These are phyloP conservation scores for Candida bentonensis DNA, from an alignment of 805 yeast genomes.

Conservation along the genomic window DNA sequence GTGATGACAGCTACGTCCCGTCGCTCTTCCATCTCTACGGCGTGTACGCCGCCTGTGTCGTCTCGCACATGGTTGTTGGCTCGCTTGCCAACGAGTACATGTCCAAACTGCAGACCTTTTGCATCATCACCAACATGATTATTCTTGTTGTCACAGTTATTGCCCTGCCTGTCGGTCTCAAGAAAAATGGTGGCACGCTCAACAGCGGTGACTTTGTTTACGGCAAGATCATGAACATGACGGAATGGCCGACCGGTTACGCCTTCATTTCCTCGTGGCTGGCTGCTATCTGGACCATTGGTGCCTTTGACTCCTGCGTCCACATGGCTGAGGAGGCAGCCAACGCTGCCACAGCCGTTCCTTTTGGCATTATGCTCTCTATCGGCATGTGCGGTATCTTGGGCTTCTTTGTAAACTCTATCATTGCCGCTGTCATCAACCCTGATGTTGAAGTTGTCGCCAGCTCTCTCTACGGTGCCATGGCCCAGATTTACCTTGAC, in stretches of 20 bases:
- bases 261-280: constrained; percentile 39
- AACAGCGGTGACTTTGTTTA: constrained; percentile 42
- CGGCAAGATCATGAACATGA: constrained; percentile 34
- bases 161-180: constrained; percentile 46
- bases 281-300: constrained; percentile 66
- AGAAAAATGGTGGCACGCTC: constrained; percentile 19
- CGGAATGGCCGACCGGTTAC: constrained; percentile 50
- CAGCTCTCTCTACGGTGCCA: constrained; percentile 35
- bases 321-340: constrained; percentile 62
- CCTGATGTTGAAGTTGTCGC: constrained; percentile 30
- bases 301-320: constrained; percentile 57
- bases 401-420: constrained; percentile 44
- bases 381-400: constrained; percentile 42
- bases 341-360: constrained; percentile 48
- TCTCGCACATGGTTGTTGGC: constrained; percentile 38
- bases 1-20: constrained; percentile 36
- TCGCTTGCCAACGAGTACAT: constrained; percentile 42
- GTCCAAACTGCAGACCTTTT: constrained; percentile 45
- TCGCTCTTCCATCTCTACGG: constrained; percentile 47
- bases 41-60: constrained; percentile 46
- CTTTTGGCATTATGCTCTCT: constrained; percentile 49
- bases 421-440: constrained; percentile 35
- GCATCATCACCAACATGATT: constrained; percentile 39
- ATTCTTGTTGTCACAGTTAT: constrained; percentile 42
- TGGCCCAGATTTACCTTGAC: constrained; percentile 52